Evolutionary conservation across 169 alveolate genomes (phyloP), one percentile per base, ranked within the genome.

Genomic region (Amoebophrya sp.): DNA sequence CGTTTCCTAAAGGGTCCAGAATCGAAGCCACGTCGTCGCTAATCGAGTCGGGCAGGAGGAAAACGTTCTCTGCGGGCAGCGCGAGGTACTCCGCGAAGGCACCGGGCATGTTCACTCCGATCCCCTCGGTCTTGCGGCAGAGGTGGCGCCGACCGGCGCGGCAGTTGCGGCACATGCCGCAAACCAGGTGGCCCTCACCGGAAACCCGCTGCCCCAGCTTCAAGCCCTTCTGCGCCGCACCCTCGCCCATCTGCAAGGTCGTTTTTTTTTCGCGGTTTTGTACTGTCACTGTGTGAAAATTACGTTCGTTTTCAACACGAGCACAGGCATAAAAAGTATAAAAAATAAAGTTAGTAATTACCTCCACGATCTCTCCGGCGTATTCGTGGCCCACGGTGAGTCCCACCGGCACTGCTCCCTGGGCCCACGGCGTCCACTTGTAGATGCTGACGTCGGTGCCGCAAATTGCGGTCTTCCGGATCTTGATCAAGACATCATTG

Each of bases 381-480:
- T 58, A 58, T 16, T 58, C 78, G 78, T 58, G 78, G 39, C 78
- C 78, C 29, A 58, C 78, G 34, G 78, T 58, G 39, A 58, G 26
- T 58, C 78, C 78, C 10, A 58, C 78, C 29, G 78, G 78, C 34
- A 58, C 78, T 2, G 78, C 34, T 1, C 23, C 23, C 78, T 58
- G 78, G 34, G 78, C 78, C 78, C 78, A 58, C 29, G 78, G 78
- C 34, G 78, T 58, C 78, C 78, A 58, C 78, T 58, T 58, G 78
- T 58, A 58, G 34, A 58, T 58, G 34, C 29, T 7, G 34, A 58
- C 78, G 78, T 58, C 78, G 39, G 78, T 58, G 39, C 78, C 78
- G 78, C 78, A 58, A 58, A 58, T 58, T 10, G 78, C 78, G 26
- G 78, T 58, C 78, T 58, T 58, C 78, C 23, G 7, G 34, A 58